Conservation (phyloP, 2,329 filamentous ascomycete genomes). For the Aureobasidium sp. region DNA sequence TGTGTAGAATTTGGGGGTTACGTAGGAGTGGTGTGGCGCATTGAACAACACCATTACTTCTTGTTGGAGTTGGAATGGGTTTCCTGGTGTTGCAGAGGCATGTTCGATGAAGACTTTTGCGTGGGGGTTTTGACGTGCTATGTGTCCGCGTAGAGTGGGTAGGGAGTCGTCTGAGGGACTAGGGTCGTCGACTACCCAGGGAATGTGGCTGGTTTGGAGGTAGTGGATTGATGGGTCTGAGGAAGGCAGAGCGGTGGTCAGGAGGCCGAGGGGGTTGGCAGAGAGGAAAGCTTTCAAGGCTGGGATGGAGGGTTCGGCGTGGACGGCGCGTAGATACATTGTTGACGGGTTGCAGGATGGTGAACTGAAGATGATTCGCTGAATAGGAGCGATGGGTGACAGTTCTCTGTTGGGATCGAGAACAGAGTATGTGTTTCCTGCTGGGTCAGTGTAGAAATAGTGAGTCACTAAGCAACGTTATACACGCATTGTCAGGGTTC, state of each 20-base stretch:
- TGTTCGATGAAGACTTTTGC: slow-evolving; percentile 50
- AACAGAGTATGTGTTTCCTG: background rate
- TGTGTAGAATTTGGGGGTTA: slow-evolving; percentile 60
- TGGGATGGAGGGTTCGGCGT: slow-evolving; percentile 44
- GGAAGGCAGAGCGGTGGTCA: slow-evolving; percentile 54
- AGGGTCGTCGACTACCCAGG: slow-evolving; percentile 43
- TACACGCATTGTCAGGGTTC: background rate
- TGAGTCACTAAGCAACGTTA: background rate
- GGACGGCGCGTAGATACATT: slow-evolving; percentile 51
- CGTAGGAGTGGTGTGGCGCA: slow-evolving; percentile 50
- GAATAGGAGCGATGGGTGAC: background rate
- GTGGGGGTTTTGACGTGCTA: slow-evolving; percentile 57
- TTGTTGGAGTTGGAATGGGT: slow-evolving; percentile 27
- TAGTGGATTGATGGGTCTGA: slow-evolving; percentile 32
- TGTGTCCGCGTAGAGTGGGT: slow-evolving; percentile 49
- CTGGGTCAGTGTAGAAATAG: background rate
- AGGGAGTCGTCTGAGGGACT: slow-evolving; percentile 22
- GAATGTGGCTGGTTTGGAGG: slow-evolving; percentile 53
- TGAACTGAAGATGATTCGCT: background rate
- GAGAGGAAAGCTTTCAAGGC: slow-evolving; percentile 43
- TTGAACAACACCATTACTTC: slow-evolving; percentile 59
- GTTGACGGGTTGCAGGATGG: background rate
- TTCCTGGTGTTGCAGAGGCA: slow-evolving; percentile 14
- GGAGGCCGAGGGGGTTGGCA: slow-evolving; percentile 52
- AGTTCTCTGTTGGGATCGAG: background rate